Base-by-base conservation (phyloP, 2,329 filamentous ascomycete genomes). In the Fusarium nodosum region DNA sequence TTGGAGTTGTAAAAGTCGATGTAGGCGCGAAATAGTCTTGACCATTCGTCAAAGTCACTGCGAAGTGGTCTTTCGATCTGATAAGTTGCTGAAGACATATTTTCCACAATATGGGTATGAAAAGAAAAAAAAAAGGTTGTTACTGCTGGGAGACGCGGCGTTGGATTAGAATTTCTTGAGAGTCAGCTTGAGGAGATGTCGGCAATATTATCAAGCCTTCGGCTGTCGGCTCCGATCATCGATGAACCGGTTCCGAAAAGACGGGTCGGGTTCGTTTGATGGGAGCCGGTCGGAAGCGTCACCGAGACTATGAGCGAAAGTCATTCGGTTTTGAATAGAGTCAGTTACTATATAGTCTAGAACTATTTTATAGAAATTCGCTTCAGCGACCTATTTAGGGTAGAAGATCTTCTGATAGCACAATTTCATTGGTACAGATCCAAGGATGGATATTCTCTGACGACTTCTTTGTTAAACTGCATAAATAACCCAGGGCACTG, bases 1-100 rank as follows among this genome's bases (percentile, higher is more conserved):
- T 60, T 59, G 12, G 66, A 28, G 0, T 64, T 33, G 10, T 70
- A 70, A 8, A 67, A 69, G 18, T 63, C 62, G 3, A 70, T 70
- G 24, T 70, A 69, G 4, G 41, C 66, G 10, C 15, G 53, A 22
- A 69, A 69, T 6, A 69, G 12, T 4, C 31, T 44, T 3, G 66
- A 33, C 66, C 66, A 69, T 30, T 67, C 44, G 4, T 67, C 50
- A n/a, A 24, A 69, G 57, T 69, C 66, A 3, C 12, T 11, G 0
- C 45, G 53, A 3, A 45, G 47, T 1, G 57, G 66, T 36, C 54
- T 56, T 13, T 57, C 64, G 4, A 69, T 69, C 0, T 58, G 26
- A 18, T 68, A 68, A 2, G 41, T 41, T 33, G 34, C 20, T 22
- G 41, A 38, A 15, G 65, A 33, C 65, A 68, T 68, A 1, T 0